Evolutionary conservation across 352 stramenopile species (phyloP), one percentile per base, ranked within the genome.

Genomic region (Phytophthora citrophthora): DNA sequence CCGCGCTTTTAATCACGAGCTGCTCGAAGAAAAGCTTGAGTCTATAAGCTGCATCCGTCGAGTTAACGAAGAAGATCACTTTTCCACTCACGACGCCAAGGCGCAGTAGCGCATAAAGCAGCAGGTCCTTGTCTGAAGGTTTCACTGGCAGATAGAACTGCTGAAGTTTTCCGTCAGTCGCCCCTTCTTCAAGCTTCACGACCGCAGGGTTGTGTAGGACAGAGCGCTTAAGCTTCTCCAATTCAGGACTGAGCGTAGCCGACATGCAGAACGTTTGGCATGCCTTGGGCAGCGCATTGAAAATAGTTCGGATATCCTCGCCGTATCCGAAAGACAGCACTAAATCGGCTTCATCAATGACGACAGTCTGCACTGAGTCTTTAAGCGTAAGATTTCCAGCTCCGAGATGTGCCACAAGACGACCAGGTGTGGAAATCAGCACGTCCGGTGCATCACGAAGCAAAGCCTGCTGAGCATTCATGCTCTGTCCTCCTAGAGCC

Each of bases 11-110:
- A 72, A 99, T 99, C 68, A 97, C 88, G 63, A 99, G 99, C 65
- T 99, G 96, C 82, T 99, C 97, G 26, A 99, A 94, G 79, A 99
- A 99, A 20, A 99, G 83, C 79, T 99, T 99, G 29, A 99, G 81
- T 20, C 94, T 83, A 79, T 99, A 99, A 5, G 87, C 87, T 11
- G 64, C 91, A 85, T 79, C 78, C 69, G 80, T 99, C 84, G 65
- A 96, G 79, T 99, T 99, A 11, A 99, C 97, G 68, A 99, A 99
- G 72, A 99, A 99, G 32, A 99, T 93, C 20, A 97, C 91, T 65
- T 99, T 99, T 46, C 97, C 97, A 61, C 97, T 93, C 31, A 99
- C 79, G 29, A 99, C 80, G 29, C 97, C 90, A 36, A 99, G 90
- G 76, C 99, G 99, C 50, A 99, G 78, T 57, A 99, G 96, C 32